phyloP scores from a whole-genome alignment of 202 grass and related monocot species.

The Schoenoplectus tabernaemontani region DNA sequence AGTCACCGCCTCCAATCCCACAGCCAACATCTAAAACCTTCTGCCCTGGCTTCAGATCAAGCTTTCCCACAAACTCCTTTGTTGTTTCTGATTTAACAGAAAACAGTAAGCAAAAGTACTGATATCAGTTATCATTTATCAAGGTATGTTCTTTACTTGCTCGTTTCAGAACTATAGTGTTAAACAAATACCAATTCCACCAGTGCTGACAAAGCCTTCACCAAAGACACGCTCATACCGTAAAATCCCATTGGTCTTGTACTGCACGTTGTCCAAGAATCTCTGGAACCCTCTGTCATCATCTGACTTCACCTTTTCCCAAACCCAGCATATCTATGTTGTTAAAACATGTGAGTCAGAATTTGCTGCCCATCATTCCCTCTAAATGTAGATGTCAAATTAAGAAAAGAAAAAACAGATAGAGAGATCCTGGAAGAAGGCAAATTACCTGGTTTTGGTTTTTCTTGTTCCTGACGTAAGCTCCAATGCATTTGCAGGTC shows the following conservation, averaged over 20 bases:
- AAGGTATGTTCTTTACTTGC: neutral
- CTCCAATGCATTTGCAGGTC: constrained; percentile 82
- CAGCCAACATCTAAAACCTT: constrained; percentile 97
- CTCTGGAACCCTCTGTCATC: constrained; percentile 80
- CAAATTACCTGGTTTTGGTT: constrained; percentile 90
- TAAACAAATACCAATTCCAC: constrained; percentile 52
- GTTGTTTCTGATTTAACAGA: constrained; percentile 63
- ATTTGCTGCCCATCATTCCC: neutral
- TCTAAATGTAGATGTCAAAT: neutral
- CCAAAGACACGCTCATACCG: constrained; percentile 92
- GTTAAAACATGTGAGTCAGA: neutral
- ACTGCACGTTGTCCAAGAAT: constrained; percentile 97
- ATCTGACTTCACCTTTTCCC: constrained; percentile 67
- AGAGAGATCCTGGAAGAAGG: neutral
- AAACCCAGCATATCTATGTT: constrained; percentile 82
- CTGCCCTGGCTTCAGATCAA: constrained; percentile 78
- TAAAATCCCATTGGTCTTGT: constrained; percentile 91
- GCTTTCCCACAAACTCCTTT: constrained; percentile 82
- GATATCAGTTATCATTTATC: neutral
- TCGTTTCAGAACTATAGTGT: neutral
- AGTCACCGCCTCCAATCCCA: constrained; percentile 90
- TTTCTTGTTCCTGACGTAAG: constrained; percentile 94
- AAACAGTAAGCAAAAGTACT: neutral
- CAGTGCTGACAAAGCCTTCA: constrained; percentile 90
- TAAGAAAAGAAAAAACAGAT: neutral